Base-by-base conservation (phyloP, 192 early-diverging fungal genomes). In the Entomortierella chlamydospora region DNA sequence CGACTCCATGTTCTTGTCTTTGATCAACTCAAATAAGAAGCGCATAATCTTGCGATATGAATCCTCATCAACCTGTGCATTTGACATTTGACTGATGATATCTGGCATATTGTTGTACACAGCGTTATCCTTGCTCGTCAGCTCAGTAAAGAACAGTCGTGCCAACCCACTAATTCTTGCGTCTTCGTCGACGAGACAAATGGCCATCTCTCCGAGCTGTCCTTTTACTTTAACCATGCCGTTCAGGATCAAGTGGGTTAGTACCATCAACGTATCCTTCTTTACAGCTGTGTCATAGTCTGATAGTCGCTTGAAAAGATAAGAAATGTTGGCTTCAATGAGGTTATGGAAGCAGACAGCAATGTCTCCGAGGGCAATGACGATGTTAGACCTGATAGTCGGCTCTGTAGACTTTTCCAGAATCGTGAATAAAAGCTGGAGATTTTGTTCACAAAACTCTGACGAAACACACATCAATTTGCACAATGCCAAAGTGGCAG, bases 181-280 rank as follows among this genome's bases (percentile, higher is more conserved):
- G 74, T 98, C 97, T 25, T 87, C 85, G 73, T 96, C 94, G 69
- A 96, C 95, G 9, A 99, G 84, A 55, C 96, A 99, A 74, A 97
- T 99, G 2, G 97, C 97, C 94, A 99, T 98, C 81, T 98, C 97
- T 71, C 94, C 93, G 52, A 99, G 87, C 71, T 99, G 97, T 12
- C 97, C 98, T 81, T 98, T 99, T 41, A 97, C 97, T 74, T 99
- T 99, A 79, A 99, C 92, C 97, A 98, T 98, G 26, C 97, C 97
- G 79, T 99, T 99, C 51, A 99, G 85, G 49, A 99, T 96, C 82
- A 99, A 83, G 73, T 98, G 96, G 0, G 97, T 97, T 45, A 99
- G 81, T 15, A 99, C 98, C 98, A 99, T 99, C 45, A 99, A 90
- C 47, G 96, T 91, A 78, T 97, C 98, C 83, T 97, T 97, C 81